Percentiles rank a stretch among this genome's conserved stretches.
phyloP scores from a whole-genome alignment of 257 asterid genomes.

The Penstemon barbatus region DNA sequence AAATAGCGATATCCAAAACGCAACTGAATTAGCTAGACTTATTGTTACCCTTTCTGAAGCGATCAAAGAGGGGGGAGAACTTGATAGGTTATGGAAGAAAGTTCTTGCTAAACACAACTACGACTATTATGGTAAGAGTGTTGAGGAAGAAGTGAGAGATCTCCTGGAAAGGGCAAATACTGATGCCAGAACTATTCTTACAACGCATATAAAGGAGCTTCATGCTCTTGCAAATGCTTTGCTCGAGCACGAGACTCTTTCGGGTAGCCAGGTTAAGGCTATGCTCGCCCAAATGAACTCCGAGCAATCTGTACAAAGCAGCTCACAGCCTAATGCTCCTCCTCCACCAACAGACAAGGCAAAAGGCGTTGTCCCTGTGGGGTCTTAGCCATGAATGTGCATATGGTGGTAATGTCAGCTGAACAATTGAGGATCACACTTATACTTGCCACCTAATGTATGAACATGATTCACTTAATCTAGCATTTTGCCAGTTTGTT shows the following conservation, averaged over 20 bases:
- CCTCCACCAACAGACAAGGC: constrained; percentile 36
- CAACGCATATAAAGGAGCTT: constrained; percentile 61
- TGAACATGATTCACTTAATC: no score
- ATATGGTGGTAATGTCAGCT: no score
- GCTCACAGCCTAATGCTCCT: no score
- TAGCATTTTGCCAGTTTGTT: no score
- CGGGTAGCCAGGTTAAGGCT: constrained; percentile 70
- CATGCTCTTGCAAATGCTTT: constrained; percentile 83
- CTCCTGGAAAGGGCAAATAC: constrained; percentile 62
- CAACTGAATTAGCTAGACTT: constrained; percentile 68
- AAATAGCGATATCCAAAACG: constrained; percentile 60
- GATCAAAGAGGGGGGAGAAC: constrained; percentile 69
- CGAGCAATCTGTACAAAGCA: constrained; percentile 15
- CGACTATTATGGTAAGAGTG: constrained; percentile 76
- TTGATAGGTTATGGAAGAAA: no score
- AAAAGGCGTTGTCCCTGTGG: constrained; percentile 70
- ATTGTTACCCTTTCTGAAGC: constrained; percentile 84
- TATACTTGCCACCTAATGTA: no score
- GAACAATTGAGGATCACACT: no score
- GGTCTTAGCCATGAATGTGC: constrained; percentile 36
- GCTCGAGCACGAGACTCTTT: constrained; percentile 75
- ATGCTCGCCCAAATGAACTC: constrained; percentile 55
- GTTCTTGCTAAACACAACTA: constrained; percentile 65
- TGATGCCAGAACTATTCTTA: constrained; percentile 63
- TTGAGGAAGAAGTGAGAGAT: constrained; percentile 72